Evolutionary conservation across 257 asterid species (phyloP).

Genomic region (Solanum arcanum): DNA sequence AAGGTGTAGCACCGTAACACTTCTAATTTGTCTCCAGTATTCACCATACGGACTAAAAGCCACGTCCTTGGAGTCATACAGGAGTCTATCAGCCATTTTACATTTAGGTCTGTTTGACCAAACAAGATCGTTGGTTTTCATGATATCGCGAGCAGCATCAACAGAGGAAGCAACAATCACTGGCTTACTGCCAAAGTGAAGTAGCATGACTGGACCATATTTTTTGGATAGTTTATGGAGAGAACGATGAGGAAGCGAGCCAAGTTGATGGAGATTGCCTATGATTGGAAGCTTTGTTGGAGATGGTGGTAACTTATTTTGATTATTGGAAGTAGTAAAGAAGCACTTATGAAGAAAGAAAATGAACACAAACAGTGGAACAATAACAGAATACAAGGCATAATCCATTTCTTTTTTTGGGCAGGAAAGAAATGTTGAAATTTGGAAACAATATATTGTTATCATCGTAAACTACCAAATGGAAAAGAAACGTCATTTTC

Average conservation of each 20-base stretch:
- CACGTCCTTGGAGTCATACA: not conserved
- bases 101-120: conserved; percentile 4
- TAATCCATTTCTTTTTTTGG: not conserved
- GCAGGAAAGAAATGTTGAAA: not conserved
- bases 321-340: not conserved
- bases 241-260: conserved; percentile 21
- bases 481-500: not conserved
- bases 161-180: conserved; percentile 36
- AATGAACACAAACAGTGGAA: not conserved
- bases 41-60: conserved; percentile 2
- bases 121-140: conserved; percentile 17
- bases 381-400: not conserved
- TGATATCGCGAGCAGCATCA: conserved; percentile 32
- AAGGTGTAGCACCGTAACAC: conserved; percentile 6
- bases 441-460: not conserved
- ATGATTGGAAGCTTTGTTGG: conserved; percentile 42
- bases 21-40: conserved; percentile 27
- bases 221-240: conserved; percentile 23
- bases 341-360: conserved; percentile 6
- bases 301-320: conserved; percentile 25
- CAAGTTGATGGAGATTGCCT: conserved; percentile 47
- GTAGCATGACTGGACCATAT: conserved; percentile 42
- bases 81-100: not conserved
- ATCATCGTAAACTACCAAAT: not conserved
- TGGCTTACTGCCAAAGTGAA: conserved; percentile 33